Percentiles rank a stretch among this genome's conserved stretches.
phyloP scores from a whole-genome alignment of 768 basidiomycete species.

The Mycena indigotica region DNA sequence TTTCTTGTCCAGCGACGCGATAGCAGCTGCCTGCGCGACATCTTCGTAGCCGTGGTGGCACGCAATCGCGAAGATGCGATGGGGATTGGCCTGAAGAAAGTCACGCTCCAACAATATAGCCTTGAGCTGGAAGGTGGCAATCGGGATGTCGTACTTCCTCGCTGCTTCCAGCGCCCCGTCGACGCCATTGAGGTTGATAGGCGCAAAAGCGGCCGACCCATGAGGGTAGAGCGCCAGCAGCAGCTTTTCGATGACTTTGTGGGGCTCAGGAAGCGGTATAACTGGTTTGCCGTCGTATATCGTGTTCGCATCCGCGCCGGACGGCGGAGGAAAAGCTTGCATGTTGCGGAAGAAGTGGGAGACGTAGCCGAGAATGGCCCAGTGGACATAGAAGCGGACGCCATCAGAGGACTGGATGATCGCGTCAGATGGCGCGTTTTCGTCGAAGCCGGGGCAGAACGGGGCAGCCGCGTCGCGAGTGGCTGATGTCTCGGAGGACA shows the following conservation, averaged over 20 bases:
- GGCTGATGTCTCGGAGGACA: background rate
- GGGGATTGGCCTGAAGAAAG: slow-evolving; percentile 15
- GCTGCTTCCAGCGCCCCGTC: slow-evolving; percentile 36
- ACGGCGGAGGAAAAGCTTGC: slow-evolving; percentile 34
- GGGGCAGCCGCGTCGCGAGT: slow-evolving; percentile 11
- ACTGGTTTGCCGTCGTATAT: slow-evolving; percentile 32
- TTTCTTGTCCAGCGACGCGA: slow-evolving; percentile 7
- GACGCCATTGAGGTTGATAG: slow-evolving; percentile 32
- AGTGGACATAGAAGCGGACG: slow-evolving; percentile 43
- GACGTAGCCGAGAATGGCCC: slow-evolving; percentile 41
- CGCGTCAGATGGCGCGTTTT: slow-evolving; percentile 38
- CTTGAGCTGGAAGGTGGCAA: slow-evolving; percentile 28
- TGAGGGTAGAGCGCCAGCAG: slow-evolving; percentile 38
- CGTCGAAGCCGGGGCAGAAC: slow-evolving; percentile 8
- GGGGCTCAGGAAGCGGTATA: slow-evolving; percentile 36
- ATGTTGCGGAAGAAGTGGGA: slow-evolving; percentile 37
- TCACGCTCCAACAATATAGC: slow-evolving; percentile 6
- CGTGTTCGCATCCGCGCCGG: slow-evolving; percentile 27
- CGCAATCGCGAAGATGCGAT: slow-evolving; percentile 28
- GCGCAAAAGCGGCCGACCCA: slow-evolving; percentile 11
- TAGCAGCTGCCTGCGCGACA: slow-evolving; percentile 8
- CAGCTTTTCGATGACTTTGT: slow-evolving; percentile 33
- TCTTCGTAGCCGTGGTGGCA: slow-evolving; percentile 22
- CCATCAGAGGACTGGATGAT: slow-evolving; percentile 43
- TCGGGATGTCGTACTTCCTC: slow-evolving; percentile 39